Evolutionary conservation across 2,329 filamentous ascomycete species (phyloP).

Genomic region (Aspergillus ustus): DNA sequence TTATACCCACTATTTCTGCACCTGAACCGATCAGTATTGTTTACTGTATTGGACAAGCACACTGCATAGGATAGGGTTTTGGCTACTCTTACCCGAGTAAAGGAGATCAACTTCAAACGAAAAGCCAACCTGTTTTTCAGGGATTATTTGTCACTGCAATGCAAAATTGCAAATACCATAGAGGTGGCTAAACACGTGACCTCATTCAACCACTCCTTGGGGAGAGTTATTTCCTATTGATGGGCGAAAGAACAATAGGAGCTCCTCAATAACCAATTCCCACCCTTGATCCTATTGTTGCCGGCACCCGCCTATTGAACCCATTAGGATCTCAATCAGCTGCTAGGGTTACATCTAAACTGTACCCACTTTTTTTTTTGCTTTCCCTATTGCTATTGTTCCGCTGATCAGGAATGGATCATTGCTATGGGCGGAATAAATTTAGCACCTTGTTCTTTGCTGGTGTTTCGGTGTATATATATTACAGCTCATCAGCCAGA

Average conservation of each 20-base stretch:
- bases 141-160: conserved; percentile 1
- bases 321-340: conserved; percentile 2
- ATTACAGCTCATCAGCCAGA: background rate
- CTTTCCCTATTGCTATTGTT: conserved; percentile 12
- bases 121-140: background rate
- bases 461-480: background rate
- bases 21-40: background rate
- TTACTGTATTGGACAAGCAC: background rate
- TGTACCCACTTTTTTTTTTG: background rate
- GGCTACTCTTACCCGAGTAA: background rate
- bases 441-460: background rate
- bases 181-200: conserved; percentile 22
- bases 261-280: conserved; percentile 11
- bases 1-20: conserved; percentile 19
- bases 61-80: background rate
- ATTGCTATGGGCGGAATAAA: background rate
- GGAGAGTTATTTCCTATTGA: conserved; percentile 22
- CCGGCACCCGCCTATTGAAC: conserved; percentile 16
- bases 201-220: conserved; percentile 11
- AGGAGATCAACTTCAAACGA: background rate
- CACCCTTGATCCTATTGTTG: conserved; percentile 18
- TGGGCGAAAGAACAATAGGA: conserved; percentile 26
- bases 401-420: background rate
- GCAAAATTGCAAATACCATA: background rate
- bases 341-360: background rate